Conservation (phyloP, 371 early-diverging fungal species). For the Amoeboaphelidium protococcarum region DNA sequence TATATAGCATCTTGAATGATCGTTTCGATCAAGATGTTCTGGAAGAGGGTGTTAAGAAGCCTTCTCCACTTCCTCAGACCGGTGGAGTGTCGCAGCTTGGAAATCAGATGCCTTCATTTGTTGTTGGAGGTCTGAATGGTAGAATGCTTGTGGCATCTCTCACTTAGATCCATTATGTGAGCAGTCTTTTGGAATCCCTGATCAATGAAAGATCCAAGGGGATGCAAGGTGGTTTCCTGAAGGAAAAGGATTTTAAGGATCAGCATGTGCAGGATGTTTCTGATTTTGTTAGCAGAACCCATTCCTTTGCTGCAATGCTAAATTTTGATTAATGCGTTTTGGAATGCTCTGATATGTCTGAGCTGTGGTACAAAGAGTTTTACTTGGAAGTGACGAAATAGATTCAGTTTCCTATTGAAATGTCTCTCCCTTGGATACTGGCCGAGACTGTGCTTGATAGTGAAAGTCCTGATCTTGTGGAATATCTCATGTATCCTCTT, state of each 20-base stretch:
- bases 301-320: conserved; percentile 8
- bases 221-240: conserved; percentile 19
- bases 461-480: conserved; percentile 8
- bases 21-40: conserved; percentile 1
- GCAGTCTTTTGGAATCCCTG: conserved; percentile 8
- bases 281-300: conserved; percentile 5
- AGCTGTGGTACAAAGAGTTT: conserved; percentile 25
- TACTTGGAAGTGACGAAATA: conserved; percentile 19
- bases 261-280: conserved; percentile 13
- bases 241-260: conserved; percentile 20
- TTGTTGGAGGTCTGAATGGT: too few species aligned
- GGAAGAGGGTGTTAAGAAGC: conserved; percentile 1
- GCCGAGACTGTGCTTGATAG: conserved; percentile 12
- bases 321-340: conserved; percentile 8
- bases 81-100: conserved; percentile 1
- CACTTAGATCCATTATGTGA: conserved; percentile 11
- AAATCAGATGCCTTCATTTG: background rate
- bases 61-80: conserved; percentile 5
- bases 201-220: conserved; percentile 16
- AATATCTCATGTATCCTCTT: conserved; percentile 12
- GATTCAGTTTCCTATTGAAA: conserved; percentile 24
- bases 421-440: conserved; percentile 25
- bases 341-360: conserved; percentile 11
- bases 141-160: too few species aligned
- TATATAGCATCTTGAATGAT: conserved; percentile 1